Conservation (phyloP, 1,139 yeast species). For the Pichia sp. region DNA sequence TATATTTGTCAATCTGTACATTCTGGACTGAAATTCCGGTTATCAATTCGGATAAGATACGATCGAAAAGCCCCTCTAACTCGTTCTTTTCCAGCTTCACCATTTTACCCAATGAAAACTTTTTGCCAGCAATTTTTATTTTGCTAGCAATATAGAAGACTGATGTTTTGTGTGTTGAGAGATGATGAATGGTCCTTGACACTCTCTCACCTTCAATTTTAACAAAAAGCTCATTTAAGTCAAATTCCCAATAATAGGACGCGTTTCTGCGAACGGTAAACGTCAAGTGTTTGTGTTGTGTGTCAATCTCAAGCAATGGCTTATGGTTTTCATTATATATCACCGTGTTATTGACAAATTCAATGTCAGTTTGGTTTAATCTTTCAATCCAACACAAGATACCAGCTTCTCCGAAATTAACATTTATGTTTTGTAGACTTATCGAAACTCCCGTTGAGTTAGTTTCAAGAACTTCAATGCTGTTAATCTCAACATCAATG, state of each 20-base stretch:
- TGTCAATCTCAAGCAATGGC: background rate
- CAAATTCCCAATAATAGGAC: slow-evolving; percentile 1
- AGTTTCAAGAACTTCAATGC: background rate
- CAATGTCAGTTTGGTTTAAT: slow-evolving; percentile 7
- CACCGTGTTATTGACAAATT: slow-evolving; percentile 4
- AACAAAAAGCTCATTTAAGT: background rate
- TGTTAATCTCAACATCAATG: background rate
- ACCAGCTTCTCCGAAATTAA: slow-evolving; percentile 3
- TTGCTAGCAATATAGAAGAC: background rate
- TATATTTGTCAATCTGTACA: slow-evolving; percentile 4
- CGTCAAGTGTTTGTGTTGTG: background rate
- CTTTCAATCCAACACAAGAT: slow-evolving; percentile 6
- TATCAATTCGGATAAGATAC: background rate
- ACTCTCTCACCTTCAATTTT: slow-evolving; percentile 1
- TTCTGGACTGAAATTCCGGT: background rate
- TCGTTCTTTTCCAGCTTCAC: background rate
- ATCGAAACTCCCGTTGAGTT: background rate
- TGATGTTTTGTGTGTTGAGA: background rate
- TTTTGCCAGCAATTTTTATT: background rate
- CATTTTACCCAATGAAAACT: background rate
- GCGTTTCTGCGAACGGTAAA: background rate
- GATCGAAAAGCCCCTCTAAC: background rate
- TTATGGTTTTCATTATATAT: background rate
- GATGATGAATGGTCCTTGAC: background rate
- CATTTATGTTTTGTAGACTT: background rate